Evolutionary conservation across 164 flowering plant genomes (phyloP).

Genomic region (Vitis amurensis): DNA sequence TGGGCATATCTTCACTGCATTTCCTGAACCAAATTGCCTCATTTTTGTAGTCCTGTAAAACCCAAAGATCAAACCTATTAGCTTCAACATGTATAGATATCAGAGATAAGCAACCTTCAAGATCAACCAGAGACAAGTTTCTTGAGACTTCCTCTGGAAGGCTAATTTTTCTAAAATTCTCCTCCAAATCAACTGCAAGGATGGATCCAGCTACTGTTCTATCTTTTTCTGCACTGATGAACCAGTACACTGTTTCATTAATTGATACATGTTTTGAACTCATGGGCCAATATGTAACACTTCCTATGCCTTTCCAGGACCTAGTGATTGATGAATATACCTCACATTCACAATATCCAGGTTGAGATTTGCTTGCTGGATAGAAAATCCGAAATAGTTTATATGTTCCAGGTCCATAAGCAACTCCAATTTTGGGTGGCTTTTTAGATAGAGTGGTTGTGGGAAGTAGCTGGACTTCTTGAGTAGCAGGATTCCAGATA

Average conservation of each 20-base stretch:
- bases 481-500: slow-evolving; percentile 14
- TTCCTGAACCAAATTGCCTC: too few species aligned
- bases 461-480: slow-evolving; percentile 13
- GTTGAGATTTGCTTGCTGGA: not conserved
- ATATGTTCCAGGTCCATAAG: slow-evolving; percentile 17
- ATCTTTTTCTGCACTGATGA: not conserved
- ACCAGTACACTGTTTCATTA: slow-evolving; percentile 7
- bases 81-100: too few species aligned
- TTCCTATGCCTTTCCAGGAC: slow-evolving; percentile 5
- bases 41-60: too few species aligned
- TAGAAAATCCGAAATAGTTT: slow-evolving; percentile 19
- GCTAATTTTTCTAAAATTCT: too few species aligned
- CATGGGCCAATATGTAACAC: not conserved
- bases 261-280: slow-evolving; percentile 1
- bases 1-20: too few species aligned
- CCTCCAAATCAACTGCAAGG: too few species aligned
- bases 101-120: too few species aligned
- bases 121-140: too few species aligned
- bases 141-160: too few species aligned
- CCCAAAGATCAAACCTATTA: too few species aligned
- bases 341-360: not conserved
- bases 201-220: not conserved
- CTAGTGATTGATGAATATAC: slow-evolving; percentile 6
- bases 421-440: slow-evolving; percentile 12
- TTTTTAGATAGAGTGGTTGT: too few species aligned